Evolutionary conservation across 306 rosid species (phyloP).

Genomic region (Ziziphus jujuba): DNA sequence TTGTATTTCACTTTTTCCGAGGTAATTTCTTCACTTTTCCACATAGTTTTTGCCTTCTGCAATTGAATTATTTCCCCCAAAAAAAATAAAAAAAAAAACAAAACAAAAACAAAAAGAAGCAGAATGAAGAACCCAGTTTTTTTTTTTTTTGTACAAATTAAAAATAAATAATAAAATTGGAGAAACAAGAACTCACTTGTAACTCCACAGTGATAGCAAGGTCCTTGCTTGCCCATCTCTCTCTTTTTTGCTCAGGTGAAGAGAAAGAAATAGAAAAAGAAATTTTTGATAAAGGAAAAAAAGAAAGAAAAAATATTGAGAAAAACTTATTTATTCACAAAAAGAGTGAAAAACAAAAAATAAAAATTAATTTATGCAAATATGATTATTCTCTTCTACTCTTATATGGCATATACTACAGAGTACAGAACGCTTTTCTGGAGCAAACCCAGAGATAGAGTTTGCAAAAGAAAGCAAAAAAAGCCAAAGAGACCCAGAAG

Average conservation of each 20-base stretch:
- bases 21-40: conserved; percentile 17
- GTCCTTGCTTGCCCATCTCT: conserved; percentile 97
- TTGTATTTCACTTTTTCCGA: conserved; percentile 24
- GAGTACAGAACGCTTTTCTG: conserved; percentile 45
- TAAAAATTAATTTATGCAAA: conserved; percentile 27
- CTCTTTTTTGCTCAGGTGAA: conserved; percentile 49
- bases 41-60: conserved; percentile 25
- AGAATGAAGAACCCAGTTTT: conserved; percentile 28
- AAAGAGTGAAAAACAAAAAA: conserved; percentile 15
- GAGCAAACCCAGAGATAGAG: conserved; percentile 59
- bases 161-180: conserved; percentile 34
- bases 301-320: too few species aligned
- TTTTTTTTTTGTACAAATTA: background rate
- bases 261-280: conserved; percentile 33
- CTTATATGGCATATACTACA: conserved; percentile 36
- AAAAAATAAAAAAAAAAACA: conserved; percentile 6
- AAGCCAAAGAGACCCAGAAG: conserved; percentile 66
- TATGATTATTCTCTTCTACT: conserved; percentile 38
- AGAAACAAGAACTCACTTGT: conserved; percentile 99
- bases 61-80: conserved; percentile 37
- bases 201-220: conserved; percentile 99
- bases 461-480: conserved; percentile 56
- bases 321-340: conserved; percentile 28
- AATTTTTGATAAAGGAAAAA: too few species aligned
- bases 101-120: conserved; percentile 10